These are phyloP conservation scores for Apiotrichum montevideense DNA, from an alignment of 1,284 basidiomycete species.

Conservation along the genomic window DNA sequence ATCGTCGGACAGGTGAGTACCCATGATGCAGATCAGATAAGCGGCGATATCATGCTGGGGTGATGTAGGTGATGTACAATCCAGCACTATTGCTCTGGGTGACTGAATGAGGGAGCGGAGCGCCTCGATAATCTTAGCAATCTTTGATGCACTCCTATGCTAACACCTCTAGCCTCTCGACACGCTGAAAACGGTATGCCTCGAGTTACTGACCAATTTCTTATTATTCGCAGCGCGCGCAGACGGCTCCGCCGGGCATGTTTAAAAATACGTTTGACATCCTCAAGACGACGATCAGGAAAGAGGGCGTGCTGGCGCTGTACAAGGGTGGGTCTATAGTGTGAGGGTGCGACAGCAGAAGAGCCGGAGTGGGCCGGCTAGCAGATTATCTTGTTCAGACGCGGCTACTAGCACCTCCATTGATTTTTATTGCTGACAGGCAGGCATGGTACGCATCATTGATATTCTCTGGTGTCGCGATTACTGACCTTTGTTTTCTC, in stretches of 20 bases:
- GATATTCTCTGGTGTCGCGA: too few relatives aligned
- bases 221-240: conserved; percentile 40
- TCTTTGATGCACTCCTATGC: not conserved
- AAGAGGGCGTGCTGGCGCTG: conserved; percentile 81
- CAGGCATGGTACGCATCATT: conserved; percentile 12
- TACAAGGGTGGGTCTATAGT: conserved; percentile 66
- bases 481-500: not conserved
- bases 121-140: too few relatives aligned
- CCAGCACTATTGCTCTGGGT: too few relatives aligned
- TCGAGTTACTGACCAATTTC: conserved; percentile 42
- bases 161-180: conserved; percentile 53
- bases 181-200: conserved; percentile 61
- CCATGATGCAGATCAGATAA: too few relatives aligned
- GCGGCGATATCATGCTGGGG: too few relatives aligned
- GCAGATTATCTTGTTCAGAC: too few relatives aligned
- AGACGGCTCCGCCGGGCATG: conserved; percentile 48
- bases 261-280: conserved; percentile 93
- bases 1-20: conserved; percentile 64
- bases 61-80: too few relatives aligned
- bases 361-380: too few relatives aligned
- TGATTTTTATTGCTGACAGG: not conserved
- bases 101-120: too few relatives aligned
- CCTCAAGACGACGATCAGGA: conserved; percentile 66
- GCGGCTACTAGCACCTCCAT: too few relatives aligned
- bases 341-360: not conserved